Base-by-base conservation (phyloP, 78 protist genomes). In the Dictyostelium intermedium region DNA sequence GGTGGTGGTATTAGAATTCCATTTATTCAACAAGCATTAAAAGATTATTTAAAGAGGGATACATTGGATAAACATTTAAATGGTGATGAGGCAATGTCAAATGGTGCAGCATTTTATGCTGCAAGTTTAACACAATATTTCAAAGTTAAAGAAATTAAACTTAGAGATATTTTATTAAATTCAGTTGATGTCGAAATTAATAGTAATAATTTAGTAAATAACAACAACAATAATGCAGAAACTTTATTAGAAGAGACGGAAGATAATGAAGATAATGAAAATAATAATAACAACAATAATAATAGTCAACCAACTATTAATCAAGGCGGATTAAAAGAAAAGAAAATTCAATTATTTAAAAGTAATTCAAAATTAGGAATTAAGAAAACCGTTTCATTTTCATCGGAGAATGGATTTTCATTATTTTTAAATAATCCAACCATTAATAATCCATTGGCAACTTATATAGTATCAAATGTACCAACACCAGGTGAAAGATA, bases 131-230 rank as follows among this genome's bases (percentile, higher is more conserved):
- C 93, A 7, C 74, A 50, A 30, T 91, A 45, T 47, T 82, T 80
- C 93, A 87, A 95, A 93, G 95, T 97, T 87, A 93, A 96, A 92
- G 97, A 97, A 83, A 95, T 96, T 91, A 85, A 92, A 84, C 95
- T 95, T 81, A 98, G 93, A 91, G 98, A 94, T 60, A 81, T 83
- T 18, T 43, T 86, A 23, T 82, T 89, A 27, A 30, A 69, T 11
- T 25, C 34, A 25, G 37, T 69, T 61, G 37, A 89, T 69, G 87
- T 80, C 25, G 56, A 80, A 32, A n/a, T 89, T 10, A 66, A 63
- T 18, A 39, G 41, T 10, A 23, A 20, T 56, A 56, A 56, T 56
- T 20, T 56, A 56, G 20, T 56, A 16, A 50, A 5, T 56, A 20
- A 27, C 3, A 27, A 4, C 2, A 35, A 18, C 3, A 25, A 10